A percentile compares a stretch with the other conserved stretches of the same genome.
Conservation (phyloP, 2,329 filamentous ascomycete species). For the Neonectria sp. region DNA sequence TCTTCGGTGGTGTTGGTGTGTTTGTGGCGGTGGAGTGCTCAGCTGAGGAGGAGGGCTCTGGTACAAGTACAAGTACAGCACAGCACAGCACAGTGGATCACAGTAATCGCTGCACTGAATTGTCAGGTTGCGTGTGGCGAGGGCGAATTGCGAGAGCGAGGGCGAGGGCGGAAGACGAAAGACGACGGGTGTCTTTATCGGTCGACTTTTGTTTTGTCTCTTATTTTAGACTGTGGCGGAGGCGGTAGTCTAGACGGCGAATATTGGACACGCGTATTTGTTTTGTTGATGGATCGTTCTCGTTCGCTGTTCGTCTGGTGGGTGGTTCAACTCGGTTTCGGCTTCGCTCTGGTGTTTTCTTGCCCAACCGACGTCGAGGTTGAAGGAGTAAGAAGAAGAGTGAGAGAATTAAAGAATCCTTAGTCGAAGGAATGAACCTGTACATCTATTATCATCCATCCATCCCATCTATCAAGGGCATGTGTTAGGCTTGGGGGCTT, state of each 20-base stretch:
- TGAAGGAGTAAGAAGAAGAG: neutral
- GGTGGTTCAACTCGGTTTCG: neutral
- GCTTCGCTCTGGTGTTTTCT: neutral
- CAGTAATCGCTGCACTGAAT: neutral
- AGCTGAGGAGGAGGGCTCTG: conserved; percentile 7
- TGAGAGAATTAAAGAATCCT: neutral
- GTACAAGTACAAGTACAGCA: neutral
- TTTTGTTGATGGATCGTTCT: neutral
- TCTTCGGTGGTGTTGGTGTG: neutral
- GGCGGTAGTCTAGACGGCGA: neutral
- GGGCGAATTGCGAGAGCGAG: conserved; percentile 1
- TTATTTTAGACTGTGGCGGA: conserved; percentile 19
- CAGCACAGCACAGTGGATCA: neutral
- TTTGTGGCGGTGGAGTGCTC: conserved; percentile 19
- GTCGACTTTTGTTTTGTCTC: neutral
- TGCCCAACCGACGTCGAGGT: neutral
- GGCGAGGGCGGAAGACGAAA: neutral
- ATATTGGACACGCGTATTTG: no score
- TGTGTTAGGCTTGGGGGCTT: no score
- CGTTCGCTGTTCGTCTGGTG: no score
- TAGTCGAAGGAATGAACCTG: no score
- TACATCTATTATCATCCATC: no score
- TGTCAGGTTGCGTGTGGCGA: neutral
- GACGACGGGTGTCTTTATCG: neutral
- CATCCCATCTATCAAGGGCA: neutral